phyloP scores from a whole-genome alignment of 2,329 filamentous ascomycete species.

The Chaetomium olivaceum region DNA sequence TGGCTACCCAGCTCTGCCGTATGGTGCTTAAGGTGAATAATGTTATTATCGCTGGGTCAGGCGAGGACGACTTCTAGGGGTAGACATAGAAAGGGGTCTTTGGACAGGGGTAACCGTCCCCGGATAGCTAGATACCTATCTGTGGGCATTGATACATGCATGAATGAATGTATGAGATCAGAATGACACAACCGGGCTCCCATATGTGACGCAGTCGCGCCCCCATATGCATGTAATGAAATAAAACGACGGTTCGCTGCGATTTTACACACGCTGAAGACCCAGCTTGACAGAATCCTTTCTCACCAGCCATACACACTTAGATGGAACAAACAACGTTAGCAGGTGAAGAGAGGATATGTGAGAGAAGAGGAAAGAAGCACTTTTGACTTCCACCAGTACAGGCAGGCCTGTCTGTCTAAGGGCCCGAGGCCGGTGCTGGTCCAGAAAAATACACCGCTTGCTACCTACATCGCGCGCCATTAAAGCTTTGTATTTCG shows the following conservation, averaged over 20 bases:
- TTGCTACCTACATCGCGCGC: neutral
- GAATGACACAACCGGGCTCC: neutral
- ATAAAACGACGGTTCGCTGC: no score
- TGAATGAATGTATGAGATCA: slow-evolving; percentile 23
- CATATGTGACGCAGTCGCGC: neutral
- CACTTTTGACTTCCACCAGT: slow-evolving; percentile 8
- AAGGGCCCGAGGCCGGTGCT: neutral
- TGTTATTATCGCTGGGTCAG: slow-evolving; percentile 85
- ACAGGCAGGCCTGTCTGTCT: slow-evolving; percentile 4
- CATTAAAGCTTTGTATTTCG: neutral
- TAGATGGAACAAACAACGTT: neutral
- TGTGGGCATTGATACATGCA: slow-evolving; percentile 21
- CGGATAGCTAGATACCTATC: slow-evolving; percentile 15
- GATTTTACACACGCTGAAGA: neutral
- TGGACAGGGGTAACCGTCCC: neutral
- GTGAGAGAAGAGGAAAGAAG: neutral
- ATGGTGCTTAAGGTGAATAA: slow-evolving; percentile 99
- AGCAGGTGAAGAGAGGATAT: neutral
- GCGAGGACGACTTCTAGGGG: slow-evolving; percentile 79
- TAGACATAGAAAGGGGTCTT: slow-evolving; percentile 2
- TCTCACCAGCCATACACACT: no score
- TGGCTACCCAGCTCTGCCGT: slow-evolving; percentile 94
- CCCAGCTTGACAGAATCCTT: no score
- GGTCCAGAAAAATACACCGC: neutral
- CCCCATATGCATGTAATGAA: no score